A percentile compares a stretch with the other conserved stretches of the same genome.
phyloP scores from a whole-genome alignment of 2,329 filamentous ascomycete species.

The Exophiala lecanii-corni region DNA sequence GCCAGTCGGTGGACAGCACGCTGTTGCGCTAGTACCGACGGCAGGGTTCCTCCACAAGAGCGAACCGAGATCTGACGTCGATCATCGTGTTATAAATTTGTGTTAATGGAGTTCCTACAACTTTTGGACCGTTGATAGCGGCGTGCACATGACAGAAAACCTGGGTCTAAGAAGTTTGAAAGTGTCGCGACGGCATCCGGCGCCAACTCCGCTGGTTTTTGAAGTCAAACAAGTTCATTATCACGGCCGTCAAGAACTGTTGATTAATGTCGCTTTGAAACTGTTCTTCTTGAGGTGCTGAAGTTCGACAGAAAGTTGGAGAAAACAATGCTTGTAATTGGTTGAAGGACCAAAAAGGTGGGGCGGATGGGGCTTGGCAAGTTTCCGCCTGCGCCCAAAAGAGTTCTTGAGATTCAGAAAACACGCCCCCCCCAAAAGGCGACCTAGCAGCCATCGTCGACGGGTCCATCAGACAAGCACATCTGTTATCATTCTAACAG shows the following conservation, averaged over 20 bases:
- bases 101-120: conserved; percentile 20
- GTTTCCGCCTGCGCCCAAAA: background rate
- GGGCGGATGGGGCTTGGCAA: conserved; percentile 19
- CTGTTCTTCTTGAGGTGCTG: conserved; percentile 13
- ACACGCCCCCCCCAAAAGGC: conserved; percentile 1
- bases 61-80: conserved; percentile 27
- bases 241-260: conserved; percentile 9
- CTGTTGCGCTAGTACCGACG: conserved; percentile 16
- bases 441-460: background rate
- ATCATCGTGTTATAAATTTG: conserved; percentile 14
- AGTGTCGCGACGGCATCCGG: conserved; percentile 19
- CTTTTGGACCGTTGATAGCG: conserved; percentile 3
- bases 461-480: background rate
- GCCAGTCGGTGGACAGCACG: conserved; percentile 1
- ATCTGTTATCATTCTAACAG: too few relatives aligned
- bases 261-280: conserved; percentile 20
- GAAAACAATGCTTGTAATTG: conserved; percentile 13
- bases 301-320: background rate
- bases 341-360: conserved; percentile 9
- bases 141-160: background rate
- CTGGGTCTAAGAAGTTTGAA: background rate
- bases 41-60: conserved; percentile 19
- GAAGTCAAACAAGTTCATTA: background rate
- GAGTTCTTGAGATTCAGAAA: background rate
- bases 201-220: conserved; percentile 9